phyloP scores from a whole-genome alignment of 768 basidiomycete genomes.

The Collybiopsis confluens region DNA sequence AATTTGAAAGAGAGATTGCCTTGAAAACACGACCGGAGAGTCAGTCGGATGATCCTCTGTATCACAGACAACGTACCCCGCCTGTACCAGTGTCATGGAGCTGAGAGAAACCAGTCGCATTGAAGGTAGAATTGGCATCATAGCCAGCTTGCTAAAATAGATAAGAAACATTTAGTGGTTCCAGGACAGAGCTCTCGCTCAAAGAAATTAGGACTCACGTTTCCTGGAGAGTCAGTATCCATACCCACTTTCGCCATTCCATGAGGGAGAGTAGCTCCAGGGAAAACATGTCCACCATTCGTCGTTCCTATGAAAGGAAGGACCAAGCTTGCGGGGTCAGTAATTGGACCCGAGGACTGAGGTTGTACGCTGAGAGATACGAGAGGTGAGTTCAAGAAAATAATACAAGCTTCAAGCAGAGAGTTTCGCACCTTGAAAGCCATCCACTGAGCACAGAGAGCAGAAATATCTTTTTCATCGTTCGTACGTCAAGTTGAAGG shows the following conservation, averaged over 20 bases:
- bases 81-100: conserved; percentile 61
- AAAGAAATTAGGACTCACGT: conserved; percentile 29
- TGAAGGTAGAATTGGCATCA: conserved; percentile 36
- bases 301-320: conserved; percentile 67
- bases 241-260: conserved; percentile 69
- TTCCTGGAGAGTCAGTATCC: conserved; percentile 63
- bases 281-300: conserved; percentile 64
- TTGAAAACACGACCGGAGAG: too few species aligned
- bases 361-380: background rate
- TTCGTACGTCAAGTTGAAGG: too few species aligned
- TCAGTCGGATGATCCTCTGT: too few species aligned
- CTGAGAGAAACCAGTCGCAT: conserved; percentile 54
- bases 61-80: conserved; percentile 47
- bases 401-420: background rate
- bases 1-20: conserved; percentile 54
- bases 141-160: conserved; percentile 41
- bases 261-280: conserved; percentile 62
- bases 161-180: background rate
- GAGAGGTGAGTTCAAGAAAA: background rate
- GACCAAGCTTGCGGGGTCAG: conserved; percentile 41
- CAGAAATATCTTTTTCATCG: background rate
- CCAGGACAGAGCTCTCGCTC: background rate
- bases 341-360: conserved; percentile 7
- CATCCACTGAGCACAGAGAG: background rate
- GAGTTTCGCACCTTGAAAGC: background rate